These are phyloP conservation scores for Alternaria triticina DNA, from an alignment of 2,329 filamentous ascomycete species.

Conservation along the genomic window DNA sequence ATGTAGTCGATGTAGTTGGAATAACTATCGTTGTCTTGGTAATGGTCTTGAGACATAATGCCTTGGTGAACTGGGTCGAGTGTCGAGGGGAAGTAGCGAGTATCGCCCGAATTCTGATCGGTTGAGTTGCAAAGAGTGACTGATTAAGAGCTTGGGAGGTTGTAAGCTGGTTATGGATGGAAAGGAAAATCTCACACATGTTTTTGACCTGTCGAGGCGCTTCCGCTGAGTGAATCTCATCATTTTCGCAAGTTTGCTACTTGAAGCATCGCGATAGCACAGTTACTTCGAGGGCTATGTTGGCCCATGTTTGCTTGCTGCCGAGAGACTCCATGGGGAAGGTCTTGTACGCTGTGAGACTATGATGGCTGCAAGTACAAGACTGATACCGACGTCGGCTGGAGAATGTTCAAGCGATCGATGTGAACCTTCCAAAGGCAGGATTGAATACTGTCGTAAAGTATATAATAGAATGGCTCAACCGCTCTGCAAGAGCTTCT, in stretches of 20 bases:
- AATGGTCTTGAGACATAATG: not conserved
- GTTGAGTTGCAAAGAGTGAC: not conserved
- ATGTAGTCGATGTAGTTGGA: not conserved
- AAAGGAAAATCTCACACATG: not conserved
- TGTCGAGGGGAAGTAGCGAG: not conserved
- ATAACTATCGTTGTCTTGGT: not conserved
- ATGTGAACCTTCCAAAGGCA: not conserved
- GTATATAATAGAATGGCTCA: not conserved
- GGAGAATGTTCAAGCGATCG: not conserved
- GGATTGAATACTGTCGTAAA: not conserved
- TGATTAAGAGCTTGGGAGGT: not conserved
- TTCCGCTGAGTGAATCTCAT: not conserved
- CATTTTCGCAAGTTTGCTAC: not conserved
- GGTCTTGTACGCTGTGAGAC: not conserved
- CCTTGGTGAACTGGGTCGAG: not conserved
- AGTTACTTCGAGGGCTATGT: not conserved
- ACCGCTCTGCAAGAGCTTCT: not conserved
- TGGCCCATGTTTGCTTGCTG: not conserved
- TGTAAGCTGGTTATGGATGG: not conserved
- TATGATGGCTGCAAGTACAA: not conserved
- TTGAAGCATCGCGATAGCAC: not conserved
- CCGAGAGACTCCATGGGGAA: not conserved
- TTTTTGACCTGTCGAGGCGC: not conserved
- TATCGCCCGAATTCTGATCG: not conserved
- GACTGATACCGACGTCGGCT: not conserved